These are phyloP conservation scores for Barnettozyma vustinii DNA, from an alignment of 805 yeast genomes.

Conservation along the genomic window DNA sequence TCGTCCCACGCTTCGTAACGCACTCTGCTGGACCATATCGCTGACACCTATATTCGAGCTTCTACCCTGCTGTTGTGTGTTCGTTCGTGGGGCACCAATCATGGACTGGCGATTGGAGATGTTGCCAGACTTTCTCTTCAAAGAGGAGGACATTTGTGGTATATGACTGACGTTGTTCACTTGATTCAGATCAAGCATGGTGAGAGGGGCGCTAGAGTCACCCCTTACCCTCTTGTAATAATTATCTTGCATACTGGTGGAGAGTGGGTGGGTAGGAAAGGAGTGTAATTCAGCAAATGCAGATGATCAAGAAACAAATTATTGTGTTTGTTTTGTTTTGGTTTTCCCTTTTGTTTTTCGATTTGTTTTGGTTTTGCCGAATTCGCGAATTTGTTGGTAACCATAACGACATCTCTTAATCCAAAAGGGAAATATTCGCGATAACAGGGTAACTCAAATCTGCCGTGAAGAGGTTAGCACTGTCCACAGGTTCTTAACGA, in stretches of 20 bases:
- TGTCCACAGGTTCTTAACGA: no score
- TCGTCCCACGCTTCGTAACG: conserved; percentile 19
- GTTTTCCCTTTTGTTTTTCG: background rate
- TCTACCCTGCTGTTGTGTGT: conserved; percentile 13
- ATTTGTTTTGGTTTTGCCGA: conserved; percentile 1
- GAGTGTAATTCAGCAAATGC: background rate
- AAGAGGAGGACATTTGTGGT: conserved; percentile 21
- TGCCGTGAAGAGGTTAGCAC: no score
- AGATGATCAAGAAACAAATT: background rate
- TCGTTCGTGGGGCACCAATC: conserved; percentile 27
- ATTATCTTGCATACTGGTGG: conserved; percentile 23
- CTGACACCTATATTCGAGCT: conserved; percentile 20
- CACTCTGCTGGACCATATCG: conserved; percentile 26
- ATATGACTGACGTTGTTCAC: conserved; percentile 22
- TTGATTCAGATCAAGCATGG: conserved; percentile 23
- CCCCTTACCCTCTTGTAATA: conserved; percentile 15
- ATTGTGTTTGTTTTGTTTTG: conserved; percentile 6
- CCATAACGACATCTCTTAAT: background rate
- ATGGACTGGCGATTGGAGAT: conserved; percentile 26
- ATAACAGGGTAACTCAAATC: background rate
- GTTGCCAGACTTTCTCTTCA: conserved; percentile 21
- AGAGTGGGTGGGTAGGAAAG: background rate
- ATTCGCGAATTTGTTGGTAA: background rate
- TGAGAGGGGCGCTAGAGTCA: conserved; percentile 18
- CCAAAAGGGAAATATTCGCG: background rate